These are phyloP conservation scores for Umbellularia californica DNA, from an alignment of 164 flowering plant species.

Conservation along the genomic window DNA sequence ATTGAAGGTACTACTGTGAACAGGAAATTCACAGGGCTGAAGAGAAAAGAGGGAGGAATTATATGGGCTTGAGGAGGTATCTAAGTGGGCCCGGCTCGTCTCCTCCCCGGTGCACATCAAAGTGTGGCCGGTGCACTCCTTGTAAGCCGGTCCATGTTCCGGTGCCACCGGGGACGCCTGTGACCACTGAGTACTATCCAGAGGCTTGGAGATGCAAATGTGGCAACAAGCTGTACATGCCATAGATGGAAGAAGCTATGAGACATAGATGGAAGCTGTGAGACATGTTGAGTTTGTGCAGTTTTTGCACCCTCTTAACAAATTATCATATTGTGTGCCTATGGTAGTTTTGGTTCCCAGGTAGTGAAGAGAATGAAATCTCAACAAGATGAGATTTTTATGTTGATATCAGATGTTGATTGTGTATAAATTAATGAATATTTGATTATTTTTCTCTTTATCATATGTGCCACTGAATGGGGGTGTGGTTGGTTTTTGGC, in stretches of 20 bases:
- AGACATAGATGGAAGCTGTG: neutral
- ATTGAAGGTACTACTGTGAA: neutral
- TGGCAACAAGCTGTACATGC: slow-evolving; percentile 69
- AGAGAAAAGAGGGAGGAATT: neutral
- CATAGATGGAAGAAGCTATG: slow-evolving; percentile 24
- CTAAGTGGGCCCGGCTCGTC: slow-evolving; percentile 56
- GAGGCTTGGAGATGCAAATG: slow-evolving; percentile 88
- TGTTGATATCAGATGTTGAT: neutral
- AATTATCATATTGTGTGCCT: neutral
- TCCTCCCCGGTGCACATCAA: slow-evolving; percentile 58
- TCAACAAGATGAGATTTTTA: neutral
- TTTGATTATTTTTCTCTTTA: neutral
- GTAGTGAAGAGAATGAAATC: neutral
- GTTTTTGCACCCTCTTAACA: neutral
- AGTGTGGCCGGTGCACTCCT: slow-evolving; percentile 64
- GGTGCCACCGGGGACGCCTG: slow-evolving; percentile 70
- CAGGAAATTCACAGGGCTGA: neutral
- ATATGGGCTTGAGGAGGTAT: slow-evolving; percentile 16
- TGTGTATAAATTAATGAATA: neutral
- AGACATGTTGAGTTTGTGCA: neutral
- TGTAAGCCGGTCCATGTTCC: slow-evolving; percentile 73
- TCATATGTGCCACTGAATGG: neutral
- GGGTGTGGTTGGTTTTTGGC: no score
- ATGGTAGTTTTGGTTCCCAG: neutral
- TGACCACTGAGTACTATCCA: slow-evolving; percentile 66